Evolutionary conservation across 441 rosid genomes (phyloP).

Genomic region (Arabidopsis hybrid): DNA sequence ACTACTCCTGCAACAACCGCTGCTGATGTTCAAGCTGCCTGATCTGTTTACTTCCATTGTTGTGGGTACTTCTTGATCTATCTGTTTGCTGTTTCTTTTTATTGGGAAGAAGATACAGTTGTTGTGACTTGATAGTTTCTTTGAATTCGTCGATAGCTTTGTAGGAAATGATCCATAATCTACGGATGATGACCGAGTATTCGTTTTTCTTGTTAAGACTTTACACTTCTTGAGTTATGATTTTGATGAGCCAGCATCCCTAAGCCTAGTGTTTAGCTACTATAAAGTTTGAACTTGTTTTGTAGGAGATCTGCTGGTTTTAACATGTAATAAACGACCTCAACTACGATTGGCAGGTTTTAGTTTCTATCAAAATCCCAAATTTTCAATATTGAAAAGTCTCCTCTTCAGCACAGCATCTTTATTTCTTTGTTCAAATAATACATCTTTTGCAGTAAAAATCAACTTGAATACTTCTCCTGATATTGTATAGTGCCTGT

Average conservation of each 20-base stretch:
- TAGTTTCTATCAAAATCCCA: neutral
- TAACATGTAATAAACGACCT: constrained; percentile 13
- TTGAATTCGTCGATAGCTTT: constrained; percentile 22
- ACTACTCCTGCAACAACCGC: constrained; percentile 48
- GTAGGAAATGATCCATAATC: constrained; percentile 23
- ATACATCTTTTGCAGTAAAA: too few species aligned
- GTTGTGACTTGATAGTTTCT: constrained; percentile 20
- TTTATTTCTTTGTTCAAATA: too few species aligned
- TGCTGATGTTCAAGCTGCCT: constrained; percentile 59
- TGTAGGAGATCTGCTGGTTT: constrained; percentile 2
- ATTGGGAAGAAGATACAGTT: constrained; percentile 17
- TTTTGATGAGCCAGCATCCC: constrained; percentile 20
- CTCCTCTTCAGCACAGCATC: neutral
- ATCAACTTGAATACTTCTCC: too few species aligned
- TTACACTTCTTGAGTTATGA: constrained; percentile 1
- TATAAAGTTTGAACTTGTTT: neutral
- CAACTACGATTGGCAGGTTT: neutral
- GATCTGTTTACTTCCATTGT: constrained; percentile 39
- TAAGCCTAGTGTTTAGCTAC: neutral
- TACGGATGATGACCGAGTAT: constrained; percentile 4
- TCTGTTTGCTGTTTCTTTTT: constrained; percentile 10
- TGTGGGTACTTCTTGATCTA: constrained; percentile 25
- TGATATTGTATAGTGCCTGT: too few species aligned
- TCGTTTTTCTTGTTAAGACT: constrained; percentile 24
- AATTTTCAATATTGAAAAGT: constrained; percentile 6